Percentiles rank a stretch among this genome's conserved stretches.
Evolutionary conservation across 805 yeast species (phyloP).

Genomic region (Candida fluviatilis): DNA sequence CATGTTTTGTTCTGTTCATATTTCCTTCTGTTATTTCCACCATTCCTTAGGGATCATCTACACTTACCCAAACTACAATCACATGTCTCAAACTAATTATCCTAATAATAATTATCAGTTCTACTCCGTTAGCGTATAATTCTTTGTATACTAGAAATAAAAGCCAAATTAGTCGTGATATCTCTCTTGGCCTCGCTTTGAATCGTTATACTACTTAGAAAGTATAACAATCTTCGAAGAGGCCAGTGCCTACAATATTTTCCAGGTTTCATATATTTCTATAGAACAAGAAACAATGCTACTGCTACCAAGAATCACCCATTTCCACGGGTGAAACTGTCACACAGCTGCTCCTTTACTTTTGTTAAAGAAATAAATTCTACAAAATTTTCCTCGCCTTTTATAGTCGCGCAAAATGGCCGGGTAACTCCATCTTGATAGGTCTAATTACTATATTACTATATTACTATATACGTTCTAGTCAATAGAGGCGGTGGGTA

Average conservation of each 20-base stretch:
- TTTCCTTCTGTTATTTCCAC: too few relatives aligned
- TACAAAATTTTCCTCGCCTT: background rate
- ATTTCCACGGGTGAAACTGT: background rate
- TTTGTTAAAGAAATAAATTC: background rate
- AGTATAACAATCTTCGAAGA: constrained; percentile 48
- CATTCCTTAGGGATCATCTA: too few relatives aligned
- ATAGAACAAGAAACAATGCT: too few relatives aligned
- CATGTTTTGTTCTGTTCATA: too few relatives aligned
- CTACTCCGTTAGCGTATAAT: constrained; percentile 21
- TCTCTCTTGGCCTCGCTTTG: constrained; percentile 46
- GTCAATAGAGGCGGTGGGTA: constrained; percentile 17
- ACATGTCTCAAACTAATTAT: constrained; percentile 32
- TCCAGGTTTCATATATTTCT: too few relatives aligned
- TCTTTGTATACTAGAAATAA: constrained; percentile 7
- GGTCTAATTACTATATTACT: too few relatives aligned
- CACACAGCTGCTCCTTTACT: background rate
- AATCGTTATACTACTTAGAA: constrained; percentile 39
- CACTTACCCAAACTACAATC: too few relatives aligned
- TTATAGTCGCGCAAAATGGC: background rate
- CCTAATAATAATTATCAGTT: constrained; percentile 19
- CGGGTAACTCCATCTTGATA: too few relatives aligned
- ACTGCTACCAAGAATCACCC: too few relatives aligned
- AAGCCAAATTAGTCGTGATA: constrained; percentile 16
- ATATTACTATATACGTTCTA: too few relatives aligned
- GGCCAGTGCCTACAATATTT: constrained; percentile 20